A percentile compares a stretch with the other conserved stretches of the same genome.
These are phyloP conservation scores for Echinochloa phyllopogon DNA, from an alignment of 176 grass and related monocot species.

Conservation along the genomic window DNA sequence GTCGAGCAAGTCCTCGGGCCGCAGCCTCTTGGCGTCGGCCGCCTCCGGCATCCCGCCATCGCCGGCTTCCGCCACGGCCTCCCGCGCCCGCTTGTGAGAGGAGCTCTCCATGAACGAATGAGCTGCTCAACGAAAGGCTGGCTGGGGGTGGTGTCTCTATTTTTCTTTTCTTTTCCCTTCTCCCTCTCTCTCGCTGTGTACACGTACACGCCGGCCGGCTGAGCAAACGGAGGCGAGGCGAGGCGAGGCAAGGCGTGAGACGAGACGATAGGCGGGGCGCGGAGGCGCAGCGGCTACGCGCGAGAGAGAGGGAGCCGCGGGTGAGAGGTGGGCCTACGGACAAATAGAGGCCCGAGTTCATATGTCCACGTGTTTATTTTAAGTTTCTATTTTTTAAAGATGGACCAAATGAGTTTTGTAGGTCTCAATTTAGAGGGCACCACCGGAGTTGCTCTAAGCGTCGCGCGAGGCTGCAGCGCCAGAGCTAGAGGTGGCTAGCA, in stretches of 20 bases:
- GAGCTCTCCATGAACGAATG: conserved; percentile 38
- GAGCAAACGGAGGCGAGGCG: not conserved
- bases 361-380: too few relatives aligned
- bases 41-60: not conserved
- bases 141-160: not conserved
- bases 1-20: conserved; percentile 62
- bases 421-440: too few relatives aligned
- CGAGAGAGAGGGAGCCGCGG: too few relatives aligned
- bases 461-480: not conserved
- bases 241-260: not conserved
- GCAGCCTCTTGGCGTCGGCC: conserved; percentile 29
- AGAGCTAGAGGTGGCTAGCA: not conserved
- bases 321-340: too few relatives aligned
- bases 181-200: too few relatives aligned
- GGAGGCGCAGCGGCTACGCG: too few relatives aligned
- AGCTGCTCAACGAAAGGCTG: not conserved
- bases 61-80: conserved; percentile 11
- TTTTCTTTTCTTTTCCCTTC: not conserved
- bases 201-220: not conserved
- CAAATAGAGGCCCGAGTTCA: too few relatives aligned
- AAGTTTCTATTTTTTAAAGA: too few relatives aligned
- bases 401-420: too few relatives aligned
- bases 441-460: too few relatives aligned
- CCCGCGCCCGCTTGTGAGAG: conserved; percentile 48
- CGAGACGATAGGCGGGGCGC: too few relatives aligned